phyloP scores from a whole-genome alignment of 768 basidiomycete species.

The Coprinopsis marcescibilis region DNA sequence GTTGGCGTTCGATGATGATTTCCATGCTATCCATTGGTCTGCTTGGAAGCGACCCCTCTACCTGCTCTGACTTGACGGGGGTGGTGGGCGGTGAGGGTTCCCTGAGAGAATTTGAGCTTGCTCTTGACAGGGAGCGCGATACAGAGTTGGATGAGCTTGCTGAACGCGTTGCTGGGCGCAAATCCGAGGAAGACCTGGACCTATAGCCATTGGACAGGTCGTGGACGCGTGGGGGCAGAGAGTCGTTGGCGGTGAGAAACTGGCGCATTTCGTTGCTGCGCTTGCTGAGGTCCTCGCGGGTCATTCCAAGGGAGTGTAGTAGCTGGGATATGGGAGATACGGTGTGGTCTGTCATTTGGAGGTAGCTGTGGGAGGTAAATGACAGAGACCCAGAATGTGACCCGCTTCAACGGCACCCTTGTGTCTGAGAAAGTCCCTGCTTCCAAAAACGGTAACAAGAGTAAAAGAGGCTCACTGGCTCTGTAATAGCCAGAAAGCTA shows the following conservation, averaged over 20 bases:
- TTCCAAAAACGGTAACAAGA: conserved; percentile 10
- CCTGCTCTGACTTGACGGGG: conserved; percentile 59
- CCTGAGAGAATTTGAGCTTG: conserved; percentile 43
- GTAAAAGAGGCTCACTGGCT: conserved; percentile 1
- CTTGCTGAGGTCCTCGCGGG: conserved; percentile 66
- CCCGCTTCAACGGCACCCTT: conserved; percentile 10
- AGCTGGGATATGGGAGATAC: conserved; percentile 71
- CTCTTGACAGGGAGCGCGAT: conserved; percentile 39
- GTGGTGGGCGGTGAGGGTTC: conserved; percentile 54
- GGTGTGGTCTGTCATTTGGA: conserved; percentile 35
- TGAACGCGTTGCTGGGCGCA: conserved; percentile 30
- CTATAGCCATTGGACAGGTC: conserved; percentile 28
- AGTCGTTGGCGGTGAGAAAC: conserved; percentile 57
- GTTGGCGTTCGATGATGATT: conserved; percentile 67
- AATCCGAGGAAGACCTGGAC: conserved; percentile 30
- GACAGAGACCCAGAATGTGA: conserved; percentile 13
- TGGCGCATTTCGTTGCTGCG: conserved; percentile 78
- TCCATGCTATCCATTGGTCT: conserved; percentile 74
- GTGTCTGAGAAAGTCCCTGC: conserved; percentile 9
- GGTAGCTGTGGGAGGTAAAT: conserved; percentile 10
- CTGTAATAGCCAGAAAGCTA: conserved; percentile 8
- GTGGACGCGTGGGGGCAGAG: conserved; percentile 39
- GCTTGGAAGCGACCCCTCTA: conserved; percentile 41
- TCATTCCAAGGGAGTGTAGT: conserved; percentile 65
- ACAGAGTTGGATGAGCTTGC: conserved; percentile 29